Conservation (phyloP, 1,284 basidiomycete species). For the Thecaphora thlaspeos region DNA sequence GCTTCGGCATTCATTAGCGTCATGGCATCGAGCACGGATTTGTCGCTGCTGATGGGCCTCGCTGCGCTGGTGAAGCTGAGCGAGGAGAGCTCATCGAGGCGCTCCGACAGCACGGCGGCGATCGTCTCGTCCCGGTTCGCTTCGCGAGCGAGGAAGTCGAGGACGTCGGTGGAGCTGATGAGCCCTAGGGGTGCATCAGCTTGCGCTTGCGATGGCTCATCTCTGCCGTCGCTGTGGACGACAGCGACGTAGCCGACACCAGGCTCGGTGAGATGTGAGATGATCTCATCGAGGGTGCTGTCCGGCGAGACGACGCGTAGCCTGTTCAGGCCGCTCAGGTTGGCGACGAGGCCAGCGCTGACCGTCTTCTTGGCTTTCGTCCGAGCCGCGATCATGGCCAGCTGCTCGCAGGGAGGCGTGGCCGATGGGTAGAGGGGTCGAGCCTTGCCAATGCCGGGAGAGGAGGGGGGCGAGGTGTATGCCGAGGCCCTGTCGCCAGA, state of each 20-base stretch:
- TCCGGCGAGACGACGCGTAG: slow-evolving; percentile 15
- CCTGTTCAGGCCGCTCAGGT: slow-evolving; percentile 17
- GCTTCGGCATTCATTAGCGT: slow-evolving; percentile 26
- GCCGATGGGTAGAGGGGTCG: neutral
- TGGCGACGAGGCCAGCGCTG: slow-evolving; percentile 14
- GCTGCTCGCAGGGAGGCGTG: neutral
- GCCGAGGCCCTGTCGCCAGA: neutral
- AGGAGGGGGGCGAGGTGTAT: slow-evolving; percentile 22
- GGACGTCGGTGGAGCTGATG: slow-evolving; percentile 18
- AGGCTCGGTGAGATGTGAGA: slow-evolving; percentile 11
- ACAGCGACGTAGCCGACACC: slow-evolving; percentile 18
- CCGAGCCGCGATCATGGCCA: slow-evolving; percentile 2
- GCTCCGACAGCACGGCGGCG: slow-evolving; percentile 7
- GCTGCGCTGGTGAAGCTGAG: slow-evolving; percentile 9
- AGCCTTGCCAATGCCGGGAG: slow-evolving; percentile 3
- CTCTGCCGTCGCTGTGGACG: slow-evolving; percentile 3
- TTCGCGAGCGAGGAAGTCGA: slow-evolving; percentile 18
- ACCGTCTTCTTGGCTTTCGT: slow-evolving; percentile 8
- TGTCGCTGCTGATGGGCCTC: slow-evolving; percentile 25
- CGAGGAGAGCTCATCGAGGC: slow-evolving; percentile 7
- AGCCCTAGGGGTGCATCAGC: slow-evolving; percentile 8
- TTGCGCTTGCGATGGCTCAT: slow-evolving; percentile 1
- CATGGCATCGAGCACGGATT: slow-evolving; percentile 26
- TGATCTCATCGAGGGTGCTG: slow-evolving; percentile 8
- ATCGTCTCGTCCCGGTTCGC: slow-evolving; percentile 13